Base-by-base conservation (phyloP, 768 basidiomycete species). In the Termitomyces sp. region DNA sequence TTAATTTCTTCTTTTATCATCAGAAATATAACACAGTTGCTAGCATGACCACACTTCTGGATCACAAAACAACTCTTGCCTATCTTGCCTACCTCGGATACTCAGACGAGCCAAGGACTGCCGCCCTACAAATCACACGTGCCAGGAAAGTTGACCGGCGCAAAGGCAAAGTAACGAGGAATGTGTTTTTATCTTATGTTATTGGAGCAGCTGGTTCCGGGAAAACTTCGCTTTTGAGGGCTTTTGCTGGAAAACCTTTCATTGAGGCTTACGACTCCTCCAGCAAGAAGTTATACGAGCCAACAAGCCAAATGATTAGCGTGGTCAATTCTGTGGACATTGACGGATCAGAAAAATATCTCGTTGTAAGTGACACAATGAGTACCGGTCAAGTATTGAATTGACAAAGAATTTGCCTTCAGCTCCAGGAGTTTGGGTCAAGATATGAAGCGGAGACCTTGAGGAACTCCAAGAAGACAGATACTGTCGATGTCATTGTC, bases 371-470 rank as follows among this genome's bases (percentile, higher is more conserved):
- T 83, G 15, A 55, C 4, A 21, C 17, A 35, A 52, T 26, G 17
- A 14, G 19, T 32, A 10, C 7, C 17, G 21, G 7, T 54, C 46
- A 54, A 10, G 40, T 37, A 9, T 41, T 10, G 2, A 34, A 10
- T 35, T 30, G 5, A 28, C 24, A 43, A 19, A 38, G 45, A 48
- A 45, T 44, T 44, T 40, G 41, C 45, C 44, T 56, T 30, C 63
- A 97, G 96, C 72, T 99, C 46, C 96, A 98, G 77, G 96, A 99
- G 65, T 98, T 98, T 67, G 96, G 96, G 15, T 94, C 92, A 40
- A 89, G 88, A 68, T 97, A 96, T 63, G 96, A 99, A 71, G 80
- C 90, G 0, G 96, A 98, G 69, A 87, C 83, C 10, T 73, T 98
- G 54, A 82, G 94, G 58, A 93, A 88, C 68, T 78, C 85, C 38